Percentiles rank a stretch among this genome's conserved stretches.
These are phyloP conservation scores for Piloderma croceum DNA, from an alignment of 768 basidiomycete species.

Conservation along the genomic window DNA sequence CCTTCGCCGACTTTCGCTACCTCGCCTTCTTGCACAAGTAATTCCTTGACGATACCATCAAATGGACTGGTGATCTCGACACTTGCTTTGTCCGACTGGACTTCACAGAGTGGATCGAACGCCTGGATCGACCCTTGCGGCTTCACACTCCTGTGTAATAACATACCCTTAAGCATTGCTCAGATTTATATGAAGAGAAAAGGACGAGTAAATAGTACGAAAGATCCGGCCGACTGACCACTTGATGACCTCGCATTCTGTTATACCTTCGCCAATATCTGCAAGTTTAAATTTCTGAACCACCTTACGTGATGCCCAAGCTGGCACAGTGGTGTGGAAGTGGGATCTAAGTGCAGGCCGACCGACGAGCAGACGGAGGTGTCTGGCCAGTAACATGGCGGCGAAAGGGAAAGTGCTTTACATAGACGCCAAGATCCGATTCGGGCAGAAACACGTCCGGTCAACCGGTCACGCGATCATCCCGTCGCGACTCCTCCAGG, in stretches of 20 bases:
- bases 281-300: slow-evolving; percentile 70
- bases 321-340: slow-evolving; percentile 33
- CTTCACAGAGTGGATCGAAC: slow-evolving; percentile 70
- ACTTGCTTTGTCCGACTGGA: slow-evolving; percentile 86
- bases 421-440: background rate
- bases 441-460: no score
- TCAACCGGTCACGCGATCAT: no score
- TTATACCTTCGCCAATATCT: slow-evolving; percentile 88
- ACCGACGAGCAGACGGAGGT: slow-evolving; percentile 17
- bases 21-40: slow-evolving; percentile 76
- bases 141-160: slow-evolving; percentile 58
- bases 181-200: slow-evolving; percentile 1
- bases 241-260: slow-evolving; percentile 83
- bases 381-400: slow-evolving; percentile 5
- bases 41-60: slow-evolving; percentile 66
- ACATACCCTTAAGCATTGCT: slow-evolving; percentile 5
- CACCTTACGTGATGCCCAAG: slow-evolving; percentile 29
- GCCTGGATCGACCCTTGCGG: slow-evolving; percentile 44
- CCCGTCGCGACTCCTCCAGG: no score
- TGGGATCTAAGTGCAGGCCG: slow-evolving; percentile 25
- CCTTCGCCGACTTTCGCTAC: slow-evolving; percentile 78
- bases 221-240: slow-evolving; percentile 47
- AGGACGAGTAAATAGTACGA: slow-evolving; percentile 24
- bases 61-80: slow-evolving; percentile 89
- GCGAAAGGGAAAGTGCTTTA: background rate